Base-by-base conservation (phyloP, 768 basidiomycete species). In the Candolleomyces aberdarensis region DNA sequence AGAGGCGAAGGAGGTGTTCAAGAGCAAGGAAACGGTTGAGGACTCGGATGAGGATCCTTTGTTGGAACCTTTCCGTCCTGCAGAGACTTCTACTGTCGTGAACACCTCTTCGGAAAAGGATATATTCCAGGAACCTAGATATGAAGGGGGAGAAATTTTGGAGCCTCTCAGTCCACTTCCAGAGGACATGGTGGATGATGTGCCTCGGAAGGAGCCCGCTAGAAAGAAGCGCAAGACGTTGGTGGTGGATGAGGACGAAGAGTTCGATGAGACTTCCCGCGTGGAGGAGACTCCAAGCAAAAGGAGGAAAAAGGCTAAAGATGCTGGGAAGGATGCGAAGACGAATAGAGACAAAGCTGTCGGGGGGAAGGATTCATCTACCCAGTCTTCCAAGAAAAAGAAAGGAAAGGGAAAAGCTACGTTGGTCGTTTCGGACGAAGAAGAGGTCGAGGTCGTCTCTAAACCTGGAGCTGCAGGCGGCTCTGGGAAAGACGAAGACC, bases 21-120 rank as follows among this genome's bases (percentile, higher is more conserved):
- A 78, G 63, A 81, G 79, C 63, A 68, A 71, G n/a, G 80, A 80
- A 64, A 76, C 78, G 57, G 74, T 81, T 40, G 68, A 76, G 9
- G 74, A 77, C 50, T 75, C 71, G 5, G 69, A 68, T 32, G 62
- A 63, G 29, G 61, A 64, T 54, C 60, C 48, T 47, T 48, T 50
- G 54, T 52, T 51, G 48, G 56, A 50, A 29, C 48, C 40, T 6
- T 40, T 17, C 40, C 53, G 36, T 15, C 51, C 51, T 6, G 4
- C 14, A 3, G 51, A 52, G 51, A 32, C 22, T 5, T 15, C 22
- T 31, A 19, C 51, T 52, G 22, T 19, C 11, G 51, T 26, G 22
- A 52, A 26, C 29, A 26, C 51, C 15, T 39, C 53, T 17, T 36
- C 22, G 8, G 31, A n/a, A 11, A 55, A 55, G 31, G 53, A 55